Evolutionary conservation across 352 stramenopile genomes (phyloP).

Genomic region (Globisporangium recalcitrans): DNA sequence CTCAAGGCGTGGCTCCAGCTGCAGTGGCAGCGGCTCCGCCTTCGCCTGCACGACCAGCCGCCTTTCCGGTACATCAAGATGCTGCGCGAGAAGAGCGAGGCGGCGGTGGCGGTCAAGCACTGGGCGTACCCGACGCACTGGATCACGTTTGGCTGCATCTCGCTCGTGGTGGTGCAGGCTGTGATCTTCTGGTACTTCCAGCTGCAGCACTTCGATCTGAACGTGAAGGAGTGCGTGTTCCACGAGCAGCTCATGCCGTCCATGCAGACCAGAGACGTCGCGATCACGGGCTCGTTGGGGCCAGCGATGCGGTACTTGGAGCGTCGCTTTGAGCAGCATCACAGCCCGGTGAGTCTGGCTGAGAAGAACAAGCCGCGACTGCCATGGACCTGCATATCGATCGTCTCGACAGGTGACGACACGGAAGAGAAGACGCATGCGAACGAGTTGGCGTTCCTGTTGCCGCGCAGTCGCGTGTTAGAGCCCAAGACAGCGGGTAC

Average conservation of each 20-base stretch:
- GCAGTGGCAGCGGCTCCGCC: slow-evolving; percentile 23
- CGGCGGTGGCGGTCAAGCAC: slow-evolving; percentile 36
- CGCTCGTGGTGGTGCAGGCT: slow-evolving; percentile 40
- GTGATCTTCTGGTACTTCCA: slow-evolving; percentile 49
- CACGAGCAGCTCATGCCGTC: slow-evolving; percentile 39
- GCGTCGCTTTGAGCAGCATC: slow-evolving; percentile 61
- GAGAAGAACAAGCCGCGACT: slow-evolving; percentile 35
- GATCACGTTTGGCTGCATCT: slow-evolving; percentile 51
- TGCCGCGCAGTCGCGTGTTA: slow-evolving; percentile 52
- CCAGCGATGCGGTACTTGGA: slow-evolving; percentile 43
- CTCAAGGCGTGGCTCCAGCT: slow-evolving; percentile 22
- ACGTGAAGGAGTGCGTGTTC: slow-evolving; percentile 67
- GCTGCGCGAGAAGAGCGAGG: slow-evolving; percentile 10
- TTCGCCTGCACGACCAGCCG: slow-evolving; percentile 22
- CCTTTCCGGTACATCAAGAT: slow-evolving; percentile 12
- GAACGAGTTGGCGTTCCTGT: slow-evolving; percentile 43
- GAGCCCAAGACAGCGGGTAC: slow-evolving; percentile 18
- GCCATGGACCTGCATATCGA: slow-evolving; percentile 55
- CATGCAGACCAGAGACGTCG: slow-evolving; percentile 21
- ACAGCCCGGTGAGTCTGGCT: slow-evolving; percentile 19
- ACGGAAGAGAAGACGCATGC: slow-evolving; percentile 21
- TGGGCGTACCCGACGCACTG: slow-evolving; percentile 66
- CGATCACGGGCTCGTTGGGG: slow-evolving; percentile 17
- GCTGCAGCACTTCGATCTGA: slow-evolving; percentile 37
- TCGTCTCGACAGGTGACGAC: slow-evolving; percentile 35